Base-by-base conservation (phyloP, 2,329 filamentous ascomycete species). In the Sordariomycetes sp. region DNA sequence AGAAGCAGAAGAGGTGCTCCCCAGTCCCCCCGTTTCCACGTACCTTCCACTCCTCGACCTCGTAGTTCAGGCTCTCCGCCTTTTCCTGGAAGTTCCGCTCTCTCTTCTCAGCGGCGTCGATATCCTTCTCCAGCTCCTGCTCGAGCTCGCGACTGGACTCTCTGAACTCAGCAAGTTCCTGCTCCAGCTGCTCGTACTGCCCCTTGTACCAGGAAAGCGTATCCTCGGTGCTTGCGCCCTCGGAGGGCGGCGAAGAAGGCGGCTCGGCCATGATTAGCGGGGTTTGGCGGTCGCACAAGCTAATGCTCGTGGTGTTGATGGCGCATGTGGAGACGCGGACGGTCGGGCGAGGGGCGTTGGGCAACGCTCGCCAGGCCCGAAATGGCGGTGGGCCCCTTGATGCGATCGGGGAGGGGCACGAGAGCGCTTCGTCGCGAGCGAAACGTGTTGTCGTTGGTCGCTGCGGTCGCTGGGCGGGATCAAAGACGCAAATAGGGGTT, bases 21-120 rank as follows among this genome's bases (percentile, higher is more conserved):
- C 22, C 20, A 4, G 20, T 10, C 1, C 12, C 20, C 12, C 18
- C 20, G 5, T 18, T 22, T 52, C 35, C 51, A 58, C 82, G 72
- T 76, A 93, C 91, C 86, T 97, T 97, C 94, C 94, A 99, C 74
- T 99, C 94, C 60, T 97, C 91, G 0, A 94, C 92, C 71, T 97
- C 92, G 68, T 90, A 99, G 55, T 81, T 84, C 62, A 96, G 72
- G 43, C 79, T 81, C 71, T 97, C 93, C 1, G 90, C 88, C 76
- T 93, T 96, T 71, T 96, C 88, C 70, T 92, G 87, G 65, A 97
- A 74, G 63, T 85, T 79, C 62, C 91, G 83, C 75, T 97, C 93
- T 66, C 91, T 84, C 76, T 96, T 96, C 78, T 99, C 94, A 52
- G 92, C 92, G 52, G 90, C 88, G 66, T 97, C 93, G 59, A 99